Base-by-base conservation (phyloP, 805 yeast genomes). In the Suhomyces sp. region DNA sequence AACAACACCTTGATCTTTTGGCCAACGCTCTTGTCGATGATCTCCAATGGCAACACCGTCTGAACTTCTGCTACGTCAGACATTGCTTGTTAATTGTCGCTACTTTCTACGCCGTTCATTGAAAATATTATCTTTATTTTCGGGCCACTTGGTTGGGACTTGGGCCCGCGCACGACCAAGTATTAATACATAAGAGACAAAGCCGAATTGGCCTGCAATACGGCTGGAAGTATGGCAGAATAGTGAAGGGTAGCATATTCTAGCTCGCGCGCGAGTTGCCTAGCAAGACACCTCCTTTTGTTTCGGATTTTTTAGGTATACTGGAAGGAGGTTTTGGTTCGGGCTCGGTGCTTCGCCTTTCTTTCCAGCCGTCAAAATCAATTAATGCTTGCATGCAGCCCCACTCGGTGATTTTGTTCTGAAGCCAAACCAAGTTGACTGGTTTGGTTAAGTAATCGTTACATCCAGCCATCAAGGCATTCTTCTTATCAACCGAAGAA, bases 351-450 rank as follows among this genome's bases (percentile, higher is more conserved):
- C 24, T 38, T 8, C 60, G 54, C 44, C 65, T 68, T 15, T 53
- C 59, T 49, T 81, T 84, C 96, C 97, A 94, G 38, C 96, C 93
- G 66, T 94, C 97, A 68, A 88, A 93, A 70, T 93, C 96, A 67
- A 93, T 92, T 48, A 93, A 73, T 0, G 97, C 97, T 71, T 93
- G 99, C 98, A 93, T 93, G 69, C 98, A 93, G 0, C 99, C 98
- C 98, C 98, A 94, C 69, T 93, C 97, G 0, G 91, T 87, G 49
- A 94, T 88, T 70, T 94, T 94, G 64, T 89, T 90, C 62, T 91
- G 89, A 46, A 94, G 76, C 99, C 99, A 94, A 47, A 84, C 89
- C 60, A 93, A 76, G 61, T 91, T 93, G 7, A 94, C 98, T 0
- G 99, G 99, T 60, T 94, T 94, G 8, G 97, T 94, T 60, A 94